phyloP scores from a whole-genome alignment of 306 rosid genomes.

The Fragaria vesca region DNA sequence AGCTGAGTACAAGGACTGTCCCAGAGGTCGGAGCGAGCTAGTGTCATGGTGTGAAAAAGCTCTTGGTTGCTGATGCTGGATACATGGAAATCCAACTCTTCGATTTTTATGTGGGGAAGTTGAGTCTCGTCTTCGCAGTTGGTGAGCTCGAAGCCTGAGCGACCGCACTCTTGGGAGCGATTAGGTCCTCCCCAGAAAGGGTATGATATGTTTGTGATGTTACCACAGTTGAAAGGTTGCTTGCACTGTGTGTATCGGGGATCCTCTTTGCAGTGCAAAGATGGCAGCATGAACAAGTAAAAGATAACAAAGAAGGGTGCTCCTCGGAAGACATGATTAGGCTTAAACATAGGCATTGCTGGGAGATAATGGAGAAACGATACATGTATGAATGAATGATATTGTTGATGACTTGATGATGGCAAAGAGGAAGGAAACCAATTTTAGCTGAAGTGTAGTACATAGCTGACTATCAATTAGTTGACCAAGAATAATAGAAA shows the following conservation, averaged over 20 bases:
- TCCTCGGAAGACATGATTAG: neutral
- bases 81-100: neutral
- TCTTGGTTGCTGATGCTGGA: neutral
- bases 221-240: constrained; percentile 29
- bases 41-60: neutral
- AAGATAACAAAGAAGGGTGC: neutral
- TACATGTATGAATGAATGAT: neutral
- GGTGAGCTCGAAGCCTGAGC: neutral
- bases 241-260: neutral
- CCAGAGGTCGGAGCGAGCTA: constrained; percentile 11
- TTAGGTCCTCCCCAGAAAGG: constrained; percentile 36
- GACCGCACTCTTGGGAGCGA: constrained; percentile 5
- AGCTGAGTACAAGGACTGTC: constrained; percentile 1
- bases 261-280: neutral
- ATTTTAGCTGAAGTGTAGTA: too few species aligned
- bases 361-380: neutral
- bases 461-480: too few species aligned
- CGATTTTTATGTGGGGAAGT: neutral
- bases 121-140: fast-evolving
- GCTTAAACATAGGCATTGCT: neutral
- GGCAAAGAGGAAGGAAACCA: too few species aligned
- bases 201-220: neutral
- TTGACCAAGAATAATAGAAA: neutral
- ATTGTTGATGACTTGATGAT: too few species aligned
- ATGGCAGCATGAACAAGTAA: neutral